Conservation (phyloP, 345 rosid species). For the Draba incana region DNA sequence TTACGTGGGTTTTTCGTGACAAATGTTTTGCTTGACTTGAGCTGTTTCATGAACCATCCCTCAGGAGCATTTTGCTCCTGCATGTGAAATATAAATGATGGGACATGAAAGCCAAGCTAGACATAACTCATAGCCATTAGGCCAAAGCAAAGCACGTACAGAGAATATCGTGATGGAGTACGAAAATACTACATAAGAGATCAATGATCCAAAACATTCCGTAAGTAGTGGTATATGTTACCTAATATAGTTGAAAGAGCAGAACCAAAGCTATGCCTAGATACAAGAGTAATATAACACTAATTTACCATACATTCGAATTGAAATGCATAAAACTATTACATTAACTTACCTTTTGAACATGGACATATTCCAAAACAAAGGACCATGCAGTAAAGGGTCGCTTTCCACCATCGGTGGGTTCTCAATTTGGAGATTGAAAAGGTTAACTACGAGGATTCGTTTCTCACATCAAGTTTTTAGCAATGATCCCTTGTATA, state of each 20-base stretch:
- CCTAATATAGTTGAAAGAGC: not conserved
- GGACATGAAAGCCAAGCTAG: conserved; percentile 1
- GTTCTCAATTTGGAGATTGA: conserved; percentile 70
- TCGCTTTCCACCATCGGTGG: conserved; percentile 56
- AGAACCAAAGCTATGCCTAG: conserved; percentile 4
- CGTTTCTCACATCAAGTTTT: no score
- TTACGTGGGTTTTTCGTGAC: conserved; percentile 61
- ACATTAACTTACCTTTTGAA: conserved; percentile 62
- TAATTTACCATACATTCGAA: not conserved
- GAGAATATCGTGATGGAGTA: not conserved
- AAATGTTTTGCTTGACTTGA: conserved; percentile 68
- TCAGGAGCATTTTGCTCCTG: conserved; percentile 97
- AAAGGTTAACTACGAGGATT: no score
- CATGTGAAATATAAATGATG: conserved; percentile 21
- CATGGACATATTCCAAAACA: conserved; percentile 72
- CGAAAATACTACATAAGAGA: not conserved
- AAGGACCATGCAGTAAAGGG: conserved; percentile 61
- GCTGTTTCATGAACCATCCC: conserved; percentile 96
- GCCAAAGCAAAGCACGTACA: not conserved
- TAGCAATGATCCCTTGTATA: no score
- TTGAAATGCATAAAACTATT: not conserved
- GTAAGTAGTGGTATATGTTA: not conserved
- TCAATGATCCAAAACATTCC: conserved; percentile 4
- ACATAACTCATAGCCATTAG: conserved; percentile 23
- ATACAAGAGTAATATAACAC: not conserved